Percentiles rank a stretch among this genome's conserved stretches.
Conservation (phyloP, 495 filamentous ascomycete genomes). For the Barbatosphaeria neglecta region DNA sequence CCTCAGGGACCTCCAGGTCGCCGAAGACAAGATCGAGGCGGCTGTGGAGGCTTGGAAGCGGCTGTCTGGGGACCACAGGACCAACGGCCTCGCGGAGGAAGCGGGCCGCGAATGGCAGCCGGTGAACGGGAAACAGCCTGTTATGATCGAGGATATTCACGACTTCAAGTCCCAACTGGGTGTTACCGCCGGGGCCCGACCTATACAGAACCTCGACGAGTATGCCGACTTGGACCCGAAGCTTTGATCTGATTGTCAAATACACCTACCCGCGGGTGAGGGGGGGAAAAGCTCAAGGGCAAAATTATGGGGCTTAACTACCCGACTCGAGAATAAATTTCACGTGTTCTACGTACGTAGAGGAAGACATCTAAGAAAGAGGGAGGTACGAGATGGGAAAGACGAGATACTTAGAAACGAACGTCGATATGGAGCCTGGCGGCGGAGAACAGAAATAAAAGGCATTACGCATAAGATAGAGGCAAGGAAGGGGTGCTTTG, state of each 20-base stretch:
- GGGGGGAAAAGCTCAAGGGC: too few species aligned
- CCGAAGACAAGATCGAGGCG: conserved; percentile 20
- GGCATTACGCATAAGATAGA: too few species aligned
- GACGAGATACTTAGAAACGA: too few species aligned
- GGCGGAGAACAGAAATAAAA: too few species aligned
- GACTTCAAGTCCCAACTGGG: conserved; percentile 63
- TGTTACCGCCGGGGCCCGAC: conserved; percentile 55
- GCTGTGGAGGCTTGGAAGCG: conserved; percentile 25
- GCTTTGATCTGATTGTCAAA: conserved; percentile 35
- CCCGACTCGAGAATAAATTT: too few species aligned
- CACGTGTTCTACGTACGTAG: too few species aligned
- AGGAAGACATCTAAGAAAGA: too few species aligned
- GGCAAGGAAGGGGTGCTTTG: too few species aligned
- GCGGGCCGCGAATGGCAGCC: conserved; percentile 23
- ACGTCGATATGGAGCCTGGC: too few species aligned
- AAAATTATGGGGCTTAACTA: too few species aligned
- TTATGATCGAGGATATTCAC: conserved; percentile 60
- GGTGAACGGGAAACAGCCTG: conserved; percentile 31
- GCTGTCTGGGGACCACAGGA: conserved; percentile 28
- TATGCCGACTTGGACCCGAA: conserved; percentile 75
- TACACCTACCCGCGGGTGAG: too few species aligned
- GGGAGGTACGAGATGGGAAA: too few species aligned
- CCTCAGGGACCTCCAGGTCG: conserved; percentile 17
- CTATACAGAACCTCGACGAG: conserved; percentile 63
- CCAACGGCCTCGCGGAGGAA: conserved; percentile 24